Evolutionary conservation across 2,329 filamentous ascomycete species (phyloP).

Genomic region (Colletotrichum falcatum): DNA sequence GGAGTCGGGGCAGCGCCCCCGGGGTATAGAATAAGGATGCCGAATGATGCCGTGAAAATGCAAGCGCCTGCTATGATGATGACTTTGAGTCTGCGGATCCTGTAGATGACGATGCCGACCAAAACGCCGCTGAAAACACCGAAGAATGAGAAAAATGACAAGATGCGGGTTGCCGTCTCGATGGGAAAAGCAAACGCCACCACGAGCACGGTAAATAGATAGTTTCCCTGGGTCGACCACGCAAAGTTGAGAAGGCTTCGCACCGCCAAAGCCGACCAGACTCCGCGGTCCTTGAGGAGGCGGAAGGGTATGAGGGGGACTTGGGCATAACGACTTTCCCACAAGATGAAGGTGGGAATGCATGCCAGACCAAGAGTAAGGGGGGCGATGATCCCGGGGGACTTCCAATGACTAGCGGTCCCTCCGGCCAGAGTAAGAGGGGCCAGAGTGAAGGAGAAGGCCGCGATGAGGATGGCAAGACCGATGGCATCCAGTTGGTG

Average conservation of each 20-base stretch:
- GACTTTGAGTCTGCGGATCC: constrained; percentile 65
- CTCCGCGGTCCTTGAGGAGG: constrained; percentile 68
- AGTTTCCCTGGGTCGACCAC: constrained; percentile 71
- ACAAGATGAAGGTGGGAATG: constrained; percentile 62
- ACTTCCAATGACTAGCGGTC: constrained; percentile 60
- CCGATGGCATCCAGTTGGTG: constrained; percentile 67
- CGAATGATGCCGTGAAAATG: constrained; percentile 68
- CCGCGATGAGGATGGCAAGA: constrained; percentile 58
- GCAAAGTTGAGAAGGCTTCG: constrained; percentile 61
- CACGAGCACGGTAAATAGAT: constrained; percentile 68
- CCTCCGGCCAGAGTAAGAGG: constrained; percentile 68
- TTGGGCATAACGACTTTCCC: constrained; percentile 63
- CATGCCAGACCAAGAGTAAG: constrained; percentile 63
- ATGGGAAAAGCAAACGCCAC: constrained; percentile 69
- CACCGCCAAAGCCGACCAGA: constrained; percentile 71
- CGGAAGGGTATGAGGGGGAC: constrained; percentile 68
- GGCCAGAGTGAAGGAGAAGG: constrained; percentile 61
- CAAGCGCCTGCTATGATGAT: constrained; percentile 69
- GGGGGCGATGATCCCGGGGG: constrained; percentile 62
- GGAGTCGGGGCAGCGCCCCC: constrained; percentile 57
- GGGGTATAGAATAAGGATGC: constrained; percentile 66
- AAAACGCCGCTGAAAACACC: constrained; percentile 67
- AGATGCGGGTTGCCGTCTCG: constrained; percentile 66
- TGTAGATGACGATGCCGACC: constrained; percentile 64
- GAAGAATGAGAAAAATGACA: constrained; percentile 65